phyloP scores from a whole-genome alignment of 352 stramenopile genomes.

The Globisporangium nunn region DNA sequence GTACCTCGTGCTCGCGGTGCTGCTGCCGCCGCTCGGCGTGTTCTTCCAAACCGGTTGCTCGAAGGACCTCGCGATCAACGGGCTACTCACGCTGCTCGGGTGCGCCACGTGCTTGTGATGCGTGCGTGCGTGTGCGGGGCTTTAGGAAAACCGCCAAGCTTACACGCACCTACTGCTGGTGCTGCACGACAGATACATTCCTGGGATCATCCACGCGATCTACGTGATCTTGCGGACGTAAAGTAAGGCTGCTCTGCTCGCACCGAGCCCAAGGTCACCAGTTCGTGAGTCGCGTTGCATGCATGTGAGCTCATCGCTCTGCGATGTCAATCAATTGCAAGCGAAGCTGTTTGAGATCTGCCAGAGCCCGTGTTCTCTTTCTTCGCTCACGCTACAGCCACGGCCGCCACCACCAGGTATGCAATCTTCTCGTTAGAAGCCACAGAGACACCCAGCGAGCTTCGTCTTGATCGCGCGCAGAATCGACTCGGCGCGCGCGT shows the following conservation, averaged over 20 bases:
- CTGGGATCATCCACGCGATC: constrained; percentile 64
- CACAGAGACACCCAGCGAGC: constrained; percentile 51
- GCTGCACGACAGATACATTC: constrained; percentile 33
- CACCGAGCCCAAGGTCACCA: too few relatives aligned
- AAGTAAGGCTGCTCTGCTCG: too few relatives aligned
- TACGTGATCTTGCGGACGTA: constrained; percentile 34
- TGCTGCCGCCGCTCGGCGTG: constrained; percentile 21
- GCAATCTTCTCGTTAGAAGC: constrained; percentile 29
- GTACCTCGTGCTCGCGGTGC: too few relatives aligned
- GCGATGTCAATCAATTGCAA: too few relatives aligned
- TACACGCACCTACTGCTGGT: neutral
- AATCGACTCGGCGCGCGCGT: constrained; percentile 32
- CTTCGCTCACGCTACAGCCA: too few relatives aligned
- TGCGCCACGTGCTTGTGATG: neutral
- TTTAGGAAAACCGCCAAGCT: too few relatives aligned
- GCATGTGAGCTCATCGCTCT: too few relatives aligned
- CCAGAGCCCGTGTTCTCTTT: too few relatives aligned
- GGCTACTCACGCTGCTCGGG: constrained; percentile 33
- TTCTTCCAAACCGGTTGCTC: constrained; percentile 33
- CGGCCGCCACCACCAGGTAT: too few relatives aligned
- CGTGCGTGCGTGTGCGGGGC: too few relatives aligned
- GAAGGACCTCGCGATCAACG: constrained; percentile 48
- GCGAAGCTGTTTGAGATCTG: too few relatives aligned
- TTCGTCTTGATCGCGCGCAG: constrained; percentile 48
- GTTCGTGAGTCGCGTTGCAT: too few relatives aligned